phyloP scores from a whole-genome alignment of 768 basidiomycete genomes.

The Cystobasidium onofrii region DNA sequence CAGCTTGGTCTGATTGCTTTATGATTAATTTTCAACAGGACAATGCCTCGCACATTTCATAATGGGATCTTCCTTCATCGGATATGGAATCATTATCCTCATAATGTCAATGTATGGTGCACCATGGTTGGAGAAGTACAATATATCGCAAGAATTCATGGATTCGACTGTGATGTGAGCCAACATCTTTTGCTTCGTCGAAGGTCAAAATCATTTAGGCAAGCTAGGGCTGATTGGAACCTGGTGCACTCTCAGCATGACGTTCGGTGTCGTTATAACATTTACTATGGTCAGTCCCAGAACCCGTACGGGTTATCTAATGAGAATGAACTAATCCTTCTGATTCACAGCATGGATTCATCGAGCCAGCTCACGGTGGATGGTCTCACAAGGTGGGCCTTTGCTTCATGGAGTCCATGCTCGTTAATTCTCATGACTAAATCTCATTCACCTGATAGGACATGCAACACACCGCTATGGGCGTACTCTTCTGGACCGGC shows the following conservation, averaged over 20 bases:
- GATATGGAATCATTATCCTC: slow-evolving; percentile 7
- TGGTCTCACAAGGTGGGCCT: not conserved
- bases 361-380: not conserved
- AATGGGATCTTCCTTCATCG: slow-evolving; percentile 10
- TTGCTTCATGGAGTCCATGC: too few relatives aligned
- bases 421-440: not conserved
- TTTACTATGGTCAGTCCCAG: slow-evolving; percentile 7
- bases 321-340: too few relatives aligned
- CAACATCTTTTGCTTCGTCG: too few relatives aligned
- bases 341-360: slow-evolving; percentile 1
- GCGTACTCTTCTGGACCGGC: slow-evolving; percentile 19
- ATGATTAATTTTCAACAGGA: not conserved
- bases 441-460: not conserved
- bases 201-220: too few relatives aligned
- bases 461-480: slow-evolving; percentile 15
- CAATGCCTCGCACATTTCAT: slow-evolving; percentile 11
- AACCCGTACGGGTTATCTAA: too few relatives aligned
- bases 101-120: slow-evolving; percentile 19
- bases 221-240: too few relatives aligned
- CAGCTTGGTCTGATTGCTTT: not conserved
- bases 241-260: not conserved
- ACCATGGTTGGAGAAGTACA: slow-evolving; percentile 1
- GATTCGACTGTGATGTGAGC: not conserved
- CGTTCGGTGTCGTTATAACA: not conserved
- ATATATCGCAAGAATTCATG: slow-evolving; percentile 12